These are phyloP conservation scores for Rhodotorula taiwanensis DNA, from an alignment of 768 basidiomycete species.

Conservation along the genomic window DNA sequence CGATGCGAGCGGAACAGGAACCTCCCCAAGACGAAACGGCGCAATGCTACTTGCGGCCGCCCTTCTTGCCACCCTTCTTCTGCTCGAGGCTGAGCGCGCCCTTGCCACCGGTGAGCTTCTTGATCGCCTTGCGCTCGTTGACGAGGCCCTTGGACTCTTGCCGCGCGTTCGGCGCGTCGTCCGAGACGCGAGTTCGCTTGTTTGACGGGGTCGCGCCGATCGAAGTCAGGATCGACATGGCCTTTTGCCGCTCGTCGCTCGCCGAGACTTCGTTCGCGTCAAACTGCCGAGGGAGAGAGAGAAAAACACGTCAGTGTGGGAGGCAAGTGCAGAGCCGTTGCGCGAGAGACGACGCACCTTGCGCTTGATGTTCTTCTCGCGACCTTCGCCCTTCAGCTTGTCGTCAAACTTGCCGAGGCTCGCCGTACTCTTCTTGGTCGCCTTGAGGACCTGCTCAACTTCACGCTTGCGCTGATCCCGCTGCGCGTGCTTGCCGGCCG, in stretches of 20 bases:
- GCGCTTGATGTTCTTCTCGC: conserved; percentile 75
- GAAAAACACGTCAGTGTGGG: not conserved
- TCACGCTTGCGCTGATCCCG: conserved; percentile 59
- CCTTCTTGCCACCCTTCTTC: conserved; percentile 19
- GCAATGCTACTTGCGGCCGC: conserved; percentile 15
- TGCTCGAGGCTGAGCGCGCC: conserved; percentile 29
- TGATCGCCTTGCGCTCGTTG: conserved; percentile 81
- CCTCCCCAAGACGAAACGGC: not conserved
- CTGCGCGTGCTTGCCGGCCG: conserved; percentile 36
- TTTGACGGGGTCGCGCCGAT: conserved; percentile 59
- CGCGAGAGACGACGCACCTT: conserved; percentile 77
- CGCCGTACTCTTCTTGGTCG: conserved; percentile 75
- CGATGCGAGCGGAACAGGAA: too few species aligned
- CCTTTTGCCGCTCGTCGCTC: conserved; percentile 61
- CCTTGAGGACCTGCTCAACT: conserved; percentile 67
- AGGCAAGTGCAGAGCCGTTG: too few species aligned
- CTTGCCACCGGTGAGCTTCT: conserved; percentile 29
- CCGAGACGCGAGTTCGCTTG: conserved; percentile 52
- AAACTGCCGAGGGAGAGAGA: conserved; percentile 53
- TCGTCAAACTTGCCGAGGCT: conserved; percentile 91
- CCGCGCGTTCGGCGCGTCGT: conserved; percentile 47
- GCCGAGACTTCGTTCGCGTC: conserved; percentile 67
- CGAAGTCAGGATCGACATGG: conserved; percentile 66
- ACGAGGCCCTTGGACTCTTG: conserved; percentile 52
- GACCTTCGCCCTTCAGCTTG: conserved; percentile 83